Evolutionary conservation across 1,284 basidiomycete species (phyloP).

Genomic region (Naganishia liquefaciens): DNA sequence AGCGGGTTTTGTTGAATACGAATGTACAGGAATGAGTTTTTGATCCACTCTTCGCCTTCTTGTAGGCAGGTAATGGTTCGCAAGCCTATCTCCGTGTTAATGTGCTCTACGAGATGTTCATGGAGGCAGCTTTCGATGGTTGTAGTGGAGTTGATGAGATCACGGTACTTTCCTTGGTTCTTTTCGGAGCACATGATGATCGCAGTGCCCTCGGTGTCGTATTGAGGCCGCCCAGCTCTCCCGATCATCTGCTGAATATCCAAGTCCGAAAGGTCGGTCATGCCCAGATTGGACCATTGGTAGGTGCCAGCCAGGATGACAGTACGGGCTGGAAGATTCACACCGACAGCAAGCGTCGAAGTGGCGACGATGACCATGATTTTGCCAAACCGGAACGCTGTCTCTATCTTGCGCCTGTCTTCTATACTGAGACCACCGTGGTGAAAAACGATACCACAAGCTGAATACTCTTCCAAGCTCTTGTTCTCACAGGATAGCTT

Average conservation of each 20-base stretch:
- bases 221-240: slow-evolving; percentile 84
- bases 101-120: slow-evolving; percentile 76
- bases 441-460: slow-evolving; percentile 57
- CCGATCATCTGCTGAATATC: slow-evolving; percentile 54
- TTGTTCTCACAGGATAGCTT: slow-evolving; percentile 35
- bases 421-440: slow-evolving; percentile 58
- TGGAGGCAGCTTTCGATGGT: slow-evolving; percentile 82
- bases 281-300: slow-evolving; percentile 42
- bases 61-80: slow-evolving; percentile 70
- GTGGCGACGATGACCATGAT: slow-evolving; percentile 53
- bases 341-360: slow-evolving; percentile 59
- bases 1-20: slow-evolving; percentile 77
- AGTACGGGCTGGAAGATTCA: slow-evolving; percentile 57
- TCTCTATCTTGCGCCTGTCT: slow-evolving; percentile 56
- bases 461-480: slow-evolving; percentile 40
- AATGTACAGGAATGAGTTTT: slow-evolving; percentile 75
- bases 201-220: slow-evolving; percentile 62
- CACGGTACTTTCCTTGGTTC: slow-evolving; percentile 38
- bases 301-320: slow-evolving; percentile 54
- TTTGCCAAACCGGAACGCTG: slow-evolving; percentile 51
- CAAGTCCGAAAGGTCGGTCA: slow-evolving; percentile 26
- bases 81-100: slow-evolving; percentile 88
- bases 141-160: slow-evolving; percentile 57
- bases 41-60: slow-evolving; percentile 72
- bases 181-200: slow-evolving; percentile 15